Percentiles rank a stretch among this genome's conserved stretches.
Conservation (phyloP, 148 eudicot species). For the Chenopodium quinoa region DNA sequence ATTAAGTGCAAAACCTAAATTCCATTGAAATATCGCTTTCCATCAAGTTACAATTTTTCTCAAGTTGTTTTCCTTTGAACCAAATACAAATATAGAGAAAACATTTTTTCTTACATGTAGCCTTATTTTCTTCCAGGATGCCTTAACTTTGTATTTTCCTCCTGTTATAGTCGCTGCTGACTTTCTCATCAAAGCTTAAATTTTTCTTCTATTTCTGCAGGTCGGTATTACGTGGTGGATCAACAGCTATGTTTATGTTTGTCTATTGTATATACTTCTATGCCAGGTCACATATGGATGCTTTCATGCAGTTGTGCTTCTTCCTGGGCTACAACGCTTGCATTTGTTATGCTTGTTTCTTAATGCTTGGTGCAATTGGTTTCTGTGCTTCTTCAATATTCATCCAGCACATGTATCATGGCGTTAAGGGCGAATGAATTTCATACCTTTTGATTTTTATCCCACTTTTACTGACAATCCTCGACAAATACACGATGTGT, state of each 20-base stretch:
- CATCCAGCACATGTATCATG: conserved; percentile 47
- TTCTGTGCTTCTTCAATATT: conserved; percentile 59
- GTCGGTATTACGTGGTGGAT: conserved; percentile 71
- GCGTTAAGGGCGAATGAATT: conserved; percentile 68
- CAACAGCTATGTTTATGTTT: conserved; percentile 65
- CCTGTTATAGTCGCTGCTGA: background rate
- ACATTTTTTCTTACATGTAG: background rate
- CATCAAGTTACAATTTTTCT: too few relatives aligned
- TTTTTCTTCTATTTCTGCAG: conserved; percentile 38
- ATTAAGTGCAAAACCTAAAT: background rate
- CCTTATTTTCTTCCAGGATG: background rate
- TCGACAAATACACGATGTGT: background rate
- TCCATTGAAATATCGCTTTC: background rate
- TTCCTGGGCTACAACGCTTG: conserved; percentile 63
- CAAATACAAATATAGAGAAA: background rate
- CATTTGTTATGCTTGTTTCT: conserved; percentile 73
- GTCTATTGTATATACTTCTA: conserved; percentile 55
- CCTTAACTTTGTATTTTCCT: background rate
- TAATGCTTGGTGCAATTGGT: conserved; percentile 71
- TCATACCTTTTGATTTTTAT: background rate
- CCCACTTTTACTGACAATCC: background rate
- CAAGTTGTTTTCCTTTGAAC: background rate
- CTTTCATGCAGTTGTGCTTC: conserved; percentile 63
- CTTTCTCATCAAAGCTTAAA: background rate
- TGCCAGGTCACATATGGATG: conserved; percentile 61